Conservation (phyloP, 352 stramenopile genomes). For the Phytophthora fragariaefolia region DNA sequence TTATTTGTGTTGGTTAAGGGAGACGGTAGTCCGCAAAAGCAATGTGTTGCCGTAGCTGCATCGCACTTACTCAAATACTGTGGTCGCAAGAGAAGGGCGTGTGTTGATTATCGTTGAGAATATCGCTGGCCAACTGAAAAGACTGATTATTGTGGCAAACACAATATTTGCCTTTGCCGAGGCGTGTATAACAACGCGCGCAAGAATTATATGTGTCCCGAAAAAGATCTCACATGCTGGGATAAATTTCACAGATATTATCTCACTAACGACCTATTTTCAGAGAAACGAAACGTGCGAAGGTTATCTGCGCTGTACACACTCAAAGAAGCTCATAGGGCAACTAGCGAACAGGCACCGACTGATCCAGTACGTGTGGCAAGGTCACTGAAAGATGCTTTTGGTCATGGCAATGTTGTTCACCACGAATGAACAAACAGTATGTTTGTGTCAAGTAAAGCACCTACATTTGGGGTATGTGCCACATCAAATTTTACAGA, state of each 20-base stretch:
- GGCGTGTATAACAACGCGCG: neutral
- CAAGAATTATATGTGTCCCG: slow-evolving; percentile 17
- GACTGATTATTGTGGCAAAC: slow-evolving; percentile 29
- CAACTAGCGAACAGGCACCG: neutral
- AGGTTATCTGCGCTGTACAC: slow-evolving; percentile 2
- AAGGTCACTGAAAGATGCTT: neutral
- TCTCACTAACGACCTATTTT: slow-evolving; percentile 11
- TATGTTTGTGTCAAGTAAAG: too few species aligned
- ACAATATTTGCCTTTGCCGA: slow-evolving; percentile 27
- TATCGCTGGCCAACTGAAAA: slow-evolving; percentile 22
- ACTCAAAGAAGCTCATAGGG: slow-evolving; percentile 2
- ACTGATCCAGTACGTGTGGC: neutral
- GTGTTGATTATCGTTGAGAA: slow-evolving; percentile 32
- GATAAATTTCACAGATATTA: slow-evolving; percentile 33
- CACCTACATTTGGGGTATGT: too few species aligned
- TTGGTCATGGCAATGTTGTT: too few species aligned
- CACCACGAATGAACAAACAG: too few species aligned
- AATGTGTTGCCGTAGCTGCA: slow-evolving; percentile 3
- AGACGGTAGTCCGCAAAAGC: slow-evolving; percentile 8
- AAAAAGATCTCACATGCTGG: slow-evolving; percentile 24
- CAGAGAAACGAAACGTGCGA: slow-evolving; percentile 16
- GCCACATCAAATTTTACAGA: too few species aligned
- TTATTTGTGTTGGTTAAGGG: neutral
- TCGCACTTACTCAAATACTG: neutral
- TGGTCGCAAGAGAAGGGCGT: slow-evolving; percentile 8